phyloP scores from a whole-genome alignment of 495 filamentous ascomycete species.

The Xylaria venustula region DNA sequence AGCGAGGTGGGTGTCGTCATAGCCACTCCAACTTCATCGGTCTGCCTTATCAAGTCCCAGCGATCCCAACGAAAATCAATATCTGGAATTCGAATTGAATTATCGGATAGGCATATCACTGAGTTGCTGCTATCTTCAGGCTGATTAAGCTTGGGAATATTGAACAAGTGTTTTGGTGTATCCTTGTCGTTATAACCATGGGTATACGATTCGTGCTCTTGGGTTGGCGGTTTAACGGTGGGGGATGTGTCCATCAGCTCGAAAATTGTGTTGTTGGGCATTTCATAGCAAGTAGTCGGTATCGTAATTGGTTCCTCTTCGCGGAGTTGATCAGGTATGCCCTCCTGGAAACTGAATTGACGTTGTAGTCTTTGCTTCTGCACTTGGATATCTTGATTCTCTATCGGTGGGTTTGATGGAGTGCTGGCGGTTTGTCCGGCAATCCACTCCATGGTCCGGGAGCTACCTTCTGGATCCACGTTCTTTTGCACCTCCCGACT shows the following conservation, averaged over 20 bases:
- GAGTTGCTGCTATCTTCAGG: neutral
- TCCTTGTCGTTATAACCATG: neutral
- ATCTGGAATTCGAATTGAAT: neutral
- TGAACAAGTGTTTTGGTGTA: neutral
- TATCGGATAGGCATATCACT: neutral
- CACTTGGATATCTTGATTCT: neutral
- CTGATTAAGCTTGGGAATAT: neutral
- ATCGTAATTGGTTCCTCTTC: neutral
- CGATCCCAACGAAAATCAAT: neutral
- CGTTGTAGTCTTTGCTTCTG: neutral
- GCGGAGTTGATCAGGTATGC: neutral
- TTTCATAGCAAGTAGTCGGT: neutral
- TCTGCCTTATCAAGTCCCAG: neutral
- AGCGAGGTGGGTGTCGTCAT: neutral
- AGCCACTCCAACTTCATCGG: neutral
- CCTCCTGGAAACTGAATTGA: conserved; percentile 7
- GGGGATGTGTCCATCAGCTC: conserved; percentile 14
- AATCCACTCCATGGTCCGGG: neutral
- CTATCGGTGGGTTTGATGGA: neutral
- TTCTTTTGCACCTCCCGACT: neutral
- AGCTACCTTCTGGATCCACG: neutral
- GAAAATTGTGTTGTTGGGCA: neutral
- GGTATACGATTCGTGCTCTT: neutral
- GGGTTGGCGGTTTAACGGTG: neutral
- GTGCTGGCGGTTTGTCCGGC: neutral